These are phyloP conservation scores for Melanomma pulvis-pyrius DNA, from an alignment of 495 filamentous ascomycete species.

Conservation along the genomic window DNA sequence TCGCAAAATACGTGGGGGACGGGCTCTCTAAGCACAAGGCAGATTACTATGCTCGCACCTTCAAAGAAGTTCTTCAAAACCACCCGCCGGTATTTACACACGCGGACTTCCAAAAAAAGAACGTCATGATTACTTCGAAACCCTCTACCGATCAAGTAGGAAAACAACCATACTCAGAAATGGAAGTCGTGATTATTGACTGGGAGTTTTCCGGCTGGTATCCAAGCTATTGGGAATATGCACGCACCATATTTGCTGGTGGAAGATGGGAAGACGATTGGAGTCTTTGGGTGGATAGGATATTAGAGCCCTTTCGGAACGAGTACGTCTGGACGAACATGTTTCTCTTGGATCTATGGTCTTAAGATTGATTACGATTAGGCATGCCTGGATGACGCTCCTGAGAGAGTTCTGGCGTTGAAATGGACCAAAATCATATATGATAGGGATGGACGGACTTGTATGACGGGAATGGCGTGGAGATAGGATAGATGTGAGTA, in stretches of 20 bases:
- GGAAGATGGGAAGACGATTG: constrained; percentile 3
- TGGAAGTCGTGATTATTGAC: constrained; percentile 6
- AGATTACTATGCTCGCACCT: constrained; percentile 11
- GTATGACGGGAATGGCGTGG: not conserved
- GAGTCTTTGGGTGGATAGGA: not conserved
- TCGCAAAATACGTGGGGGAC: constrained; percentile 4
- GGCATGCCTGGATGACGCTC: not conserved
- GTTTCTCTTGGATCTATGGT: constrained; percentile 1
- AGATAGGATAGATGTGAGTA: not conserved
- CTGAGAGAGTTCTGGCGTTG: not conserved
- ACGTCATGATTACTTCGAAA: constrained; percentile 37
- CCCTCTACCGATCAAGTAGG: not conserved
- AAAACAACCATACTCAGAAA: too few relatives aligned
- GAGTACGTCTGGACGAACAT: constrained; percentile 9
- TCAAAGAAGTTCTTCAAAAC: constrained; percentile 4
- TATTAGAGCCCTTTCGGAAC: constrained; percentile 3
- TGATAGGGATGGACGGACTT: not conserved
- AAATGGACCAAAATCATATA: not conserved
- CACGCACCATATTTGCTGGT: not conserved
- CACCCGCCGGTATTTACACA: constrained; percentile 20
- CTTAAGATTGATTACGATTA: not conserved
- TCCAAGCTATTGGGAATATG: constrained; percentile 3
- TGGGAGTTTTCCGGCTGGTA: not conserved
- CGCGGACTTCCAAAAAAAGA: constrained; percentile 41
- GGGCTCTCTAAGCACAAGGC: constrained; percentile 7